A percentile compares a stretch with the other conserved stretches of the same genome.
These are phyloP conservation scores for Neurospora crassa DNA, from an alignment of 2,329 filamentous ascomycete genomes.

Conservation along the genomic window DNA sequence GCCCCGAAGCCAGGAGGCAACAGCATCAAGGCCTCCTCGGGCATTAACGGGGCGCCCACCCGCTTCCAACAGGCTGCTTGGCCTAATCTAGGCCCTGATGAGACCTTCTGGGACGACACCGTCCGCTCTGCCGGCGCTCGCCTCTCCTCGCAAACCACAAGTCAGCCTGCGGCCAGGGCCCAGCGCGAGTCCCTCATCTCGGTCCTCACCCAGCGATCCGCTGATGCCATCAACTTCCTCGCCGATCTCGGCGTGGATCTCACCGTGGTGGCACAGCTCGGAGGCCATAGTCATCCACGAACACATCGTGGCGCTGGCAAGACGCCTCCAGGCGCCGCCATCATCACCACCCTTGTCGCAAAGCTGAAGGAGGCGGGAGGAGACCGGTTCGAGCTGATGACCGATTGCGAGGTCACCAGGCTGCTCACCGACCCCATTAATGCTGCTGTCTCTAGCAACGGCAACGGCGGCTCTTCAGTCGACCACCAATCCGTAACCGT, in stretches of 20 bases:
- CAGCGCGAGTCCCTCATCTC: slow-evolving; percentile 36
- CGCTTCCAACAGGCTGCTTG: slow-evolving; percentile 36
- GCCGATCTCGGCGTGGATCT: slow-evolving; percentile 48
- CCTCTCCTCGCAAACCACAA: slow-evolving; percentile 17
- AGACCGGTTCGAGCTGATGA: slow-evolving; percentile 38
- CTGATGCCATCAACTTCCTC: slow-evolving; percentile 45
- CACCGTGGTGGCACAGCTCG: slow-evolving; percentile 46
- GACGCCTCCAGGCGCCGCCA: slow-evolving; percentile 48
- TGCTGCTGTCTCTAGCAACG: neutral
- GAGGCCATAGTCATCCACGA: slow-evolving; percentile 45
- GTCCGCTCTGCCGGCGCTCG: slow-evolving; percentile 43
- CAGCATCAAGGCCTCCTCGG: slow-evolving; percentile 57
- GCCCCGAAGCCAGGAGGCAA: slow-evolving; percentile 52
- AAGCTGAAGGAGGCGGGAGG: slow-evolving; percentile 36
- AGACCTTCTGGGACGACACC: slow-evolving; percentile 45
- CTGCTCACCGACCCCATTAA: slow-evolving; percentile 25
- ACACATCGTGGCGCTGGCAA: slow-evolving; percentile 49
- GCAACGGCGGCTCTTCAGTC: slow-evolving; percentile 9
- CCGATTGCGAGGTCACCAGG: slow-evolving; percentile 41
- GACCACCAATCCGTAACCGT: slow-evolving; percentile 22
- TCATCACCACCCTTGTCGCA: slow-evolving; percentile 44
- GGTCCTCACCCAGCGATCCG: slow-evolving; percentile 38
- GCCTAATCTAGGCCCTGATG: slow-evolving; percentile 15
- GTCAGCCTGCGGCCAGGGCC: slow-evolving; percentile 17
- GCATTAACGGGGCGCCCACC: slow-evolving; percentile 54